phyloP scores from a whole-genome alignment of 2,329 filamentous ascomycete species.

The Xylariaceae sp. region DNA sequence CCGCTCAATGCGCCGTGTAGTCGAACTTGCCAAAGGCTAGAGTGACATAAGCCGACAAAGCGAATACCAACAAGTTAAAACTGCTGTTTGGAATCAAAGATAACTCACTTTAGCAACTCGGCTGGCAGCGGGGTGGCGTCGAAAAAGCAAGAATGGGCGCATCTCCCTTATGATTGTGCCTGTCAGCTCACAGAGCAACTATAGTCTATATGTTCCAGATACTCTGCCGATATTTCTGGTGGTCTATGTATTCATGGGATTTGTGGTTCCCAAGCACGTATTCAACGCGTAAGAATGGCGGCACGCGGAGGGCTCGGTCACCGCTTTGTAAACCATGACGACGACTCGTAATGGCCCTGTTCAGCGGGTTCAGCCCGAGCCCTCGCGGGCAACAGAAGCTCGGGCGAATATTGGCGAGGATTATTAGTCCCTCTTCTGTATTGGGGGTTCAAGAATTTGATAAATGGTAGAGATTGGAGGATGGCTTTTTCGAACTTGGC shows the following conservation, averaged over 20 bases:
- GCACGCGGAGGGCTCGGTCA: constrained; percentile 7
- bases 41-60: constrained; percentile 17
- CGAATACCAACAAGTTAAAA: no score
- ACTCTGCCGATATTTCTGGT: constrained; percentile 37
- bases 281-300: neutral
- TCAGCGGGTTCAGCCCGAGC: neutral
- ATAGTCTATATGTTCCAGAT: constrained; percentile 37
- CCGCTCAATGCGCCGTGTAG: constrained; percentile 36
- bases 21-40: constrained; percentile 35
- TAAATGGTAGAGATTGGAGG: neutral
- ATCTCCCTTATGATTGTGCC: constrained; percentile 1
- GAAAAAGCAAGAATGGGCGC: constrained; percentile 36
- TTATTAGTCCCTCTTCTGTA: neutral
- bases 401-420: neutral
- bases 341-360: neutral
- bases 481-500: neutral
- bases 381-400: neutral
- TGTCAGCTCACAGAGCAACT: constrained; percentile 6
- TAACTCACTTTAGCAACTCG: no score
- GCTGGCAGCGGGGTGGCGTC: constrained; percentile 7
- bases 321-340: constrained; percentile 6
- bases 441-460: neutral
- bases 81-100: no score
- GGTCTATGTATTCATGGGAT: constrained; percentile 33
- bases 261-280: constrained; percentile 31